Conservation (phyloP, 345 rosid species). For the Brassica napus region Da-Ae NC_063444.1:9902501-9903000, state of each 20-base stretch:
- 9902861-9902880: too few relatives aligned
- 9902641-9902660: conserved; percentile 18
- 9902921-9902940: too few relatives aligned
- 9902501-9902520: conserved; percentile 75
- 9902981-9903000: neutral
- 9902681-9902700: neutral
- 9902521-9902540: conserved; percentile 94
- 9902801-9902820: too few relatives aligned
- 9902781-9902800: too few relatives aligned
- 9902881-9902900: too few relatives aligned
- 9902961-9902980: too few relatives aligned
- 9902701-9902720: neutral
- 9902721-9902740: conserved; percentile 21
- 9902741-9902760: neutral
- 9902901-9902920: too few relatives aligned
- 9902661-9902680: neutral
- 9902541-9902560: conserved; percentile 86
- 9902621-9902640: conserved; percentile 36
- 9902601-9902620: conserved; percentile 36
- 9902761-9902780: neutral
- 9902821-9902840: too few relatives aligned
- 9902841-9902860: too few relatives aligned
- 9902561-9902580: conserved; percentile 93
- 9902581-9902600: conserved; percentile 90
- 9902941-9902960: too few relatives aligned